phyloP scores from a whole-genome alignment of 2,329 filamentous ascomycete species.

The Dichotomopilus funicola region DNA sequence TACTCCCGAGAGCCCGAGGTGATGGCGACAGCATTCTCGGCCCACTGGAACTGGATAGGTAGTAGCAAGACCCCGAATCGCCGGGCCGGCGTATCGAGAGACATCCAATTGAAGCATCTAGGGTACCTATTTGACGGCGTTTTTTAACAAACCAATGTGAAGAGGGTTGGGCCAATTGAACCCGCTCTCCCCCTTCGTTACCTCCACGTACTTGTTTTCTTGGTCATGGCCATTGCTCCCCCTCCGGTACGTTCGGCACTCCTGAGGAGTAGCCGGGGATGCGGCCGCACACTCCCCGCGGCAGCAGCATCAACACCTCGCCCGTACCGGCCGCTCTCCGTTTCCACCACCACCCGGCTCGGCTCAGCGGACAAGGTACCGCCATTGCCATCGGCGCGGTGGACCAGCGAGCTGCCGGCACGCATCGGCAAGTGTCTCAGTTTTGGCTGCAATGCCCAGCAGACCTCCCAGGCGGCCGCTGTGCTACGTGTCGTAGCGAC shows the following conservation, averaged over 20 bases:
- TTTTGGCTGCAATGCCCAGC: slow-evolving; percentile 56
- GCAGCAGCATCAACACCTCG: too few relatives aligned
- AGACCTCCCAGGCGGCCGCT: slow-evolving; percentile 50
- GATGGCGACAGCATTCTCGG: slow-evolving; percentile 7
- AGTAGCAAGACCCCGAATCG: too few relatives aligned
- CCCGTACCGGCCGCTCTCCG: slow-evolving; percentile 11
- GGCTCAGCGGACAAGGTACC: not conserved
- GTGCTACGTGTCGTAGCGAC: slow-evolving; percentile 54
- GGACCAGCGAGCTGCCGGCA: slow-evolving; percentile 61
- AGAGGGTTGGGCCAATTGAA: not conserved
- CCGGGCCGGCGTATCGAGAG: too few relatives aligned
- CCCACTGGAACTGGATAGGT: too few relatives aligned
- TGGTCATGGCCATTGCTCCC: too few relatives aligned
- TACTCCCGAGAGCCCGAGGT: slow-evolving; percentile 15
- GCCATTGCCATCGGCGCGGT: slow-evolving; percentile 46
- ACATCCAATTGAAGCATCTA: too few relatives aligned
- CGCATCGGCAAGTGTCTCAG: slow-evolving; percentile 68
- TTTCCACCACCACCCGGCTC: slow-evolving; percentile 6
- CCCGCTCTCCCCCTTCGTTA: not conserved
- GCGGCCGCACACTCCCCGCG: not conserved
- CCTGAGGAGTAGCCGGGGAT: not conserved
- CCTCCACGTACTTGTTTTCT: too few relatives aligned
- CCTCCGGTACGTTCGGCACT: too few relatives aligned
- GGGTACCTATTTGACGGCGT: too few relatives aligned
- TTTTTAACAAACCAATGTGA: not conserved